Evolutionary conservation across 352 stramenopile genomes (phyloP).

Genomic region (Blastocystis sp.): DNA sequence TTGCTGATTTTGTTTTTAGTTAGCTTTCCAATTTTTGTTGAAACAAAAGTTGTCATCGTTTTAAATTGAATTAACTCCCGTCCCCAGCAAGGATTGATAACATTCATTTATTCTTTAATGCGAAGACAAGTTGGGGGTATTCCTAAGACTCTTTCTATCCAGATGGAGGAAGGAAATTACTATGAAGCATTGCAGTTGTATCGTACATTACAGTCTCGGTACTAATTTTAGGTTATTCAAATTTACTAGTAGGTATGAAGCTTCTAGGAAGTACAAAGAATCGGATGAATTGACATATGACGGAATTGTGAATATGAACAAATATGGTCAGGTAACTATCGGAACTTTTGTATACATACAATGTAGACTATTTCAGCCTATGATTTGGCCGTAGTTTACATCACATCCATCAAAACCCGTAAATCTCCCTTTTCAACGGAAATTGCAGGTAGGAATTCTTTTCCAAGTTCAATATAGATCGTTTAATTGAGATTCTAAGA

Average conservation of each 20-base stretch:
- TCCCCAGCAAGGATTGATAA: not conserved
- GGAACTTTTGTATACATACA: slow-evolving; percentile 77
- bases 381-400: slow-evolving; percentile 72
- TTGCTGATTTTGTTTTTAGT: slow-evolving; percentile 71
- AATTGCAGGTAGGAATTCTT: not conserved
- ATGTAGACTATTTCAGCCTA: slow-evolving; percentile 76
- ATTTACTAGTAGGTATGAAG: slow-evolving; percentile 73
- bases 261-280: slow-evolving; percentile 79
- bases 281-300: slow-evolving; percentile 76
- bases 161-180: slow-evolving; percentile 78
- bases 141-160: slow-evolving; percentile 76
- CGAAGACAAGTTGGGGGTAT: slow-evolving; percentile 73
- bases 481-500: slow-evolving; percentile 21
- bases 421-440: slow-evolving; percentile 11
- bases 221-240: not conserved
- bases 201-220: slow-evolving; percentile 79
- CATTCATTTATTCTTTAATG: not conserved
- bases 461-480: not conserved
- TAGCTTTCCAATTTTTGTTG: slow-evolving; percentile 69
- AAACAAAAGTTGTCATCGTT: not conserved
- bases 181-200: slow-evolving; percentile 85
- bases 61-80: not conserved
- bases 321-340: slow-evolving; percentile 78
- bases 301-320: slow-evolving; percentile 75
- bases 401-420: slow-evolving; percentile 47